Evolutionary conservation across 192 early-diverging fungal species (phyloP).

Genomic region (Phycomyces blakesleeanus): DNA sequence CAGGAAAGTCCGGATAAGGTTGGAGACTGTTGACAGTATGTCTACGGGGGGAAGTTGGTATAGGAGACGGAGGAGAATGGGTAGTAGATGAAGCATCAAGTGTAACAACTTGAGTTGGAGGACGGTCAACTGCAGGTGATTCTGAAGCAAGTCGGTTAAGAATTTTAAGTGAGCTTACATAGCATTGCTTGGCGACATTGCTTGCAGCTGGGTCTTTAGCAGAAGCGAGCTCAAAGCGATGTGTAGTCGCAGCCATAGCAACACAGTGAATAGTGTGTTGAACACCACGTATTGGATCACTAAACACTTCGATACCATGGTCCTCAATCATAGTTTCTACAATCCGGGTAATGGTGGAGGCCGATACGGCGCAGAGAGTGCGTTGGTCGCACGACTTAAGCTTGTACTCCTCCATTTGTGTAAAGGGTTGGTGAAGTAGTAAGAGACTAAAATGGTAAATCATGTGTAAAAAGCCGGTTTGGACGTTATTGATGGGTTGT

Average conservation of each 20-base stretch:
- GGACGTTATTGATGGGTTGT: no score
- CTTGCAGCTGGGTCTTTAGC: no score
- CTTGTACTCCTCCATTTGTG: background rate
- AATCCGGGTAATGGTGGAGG: slow-evolving; percentile 11
- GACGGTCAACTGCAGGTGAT: no score
- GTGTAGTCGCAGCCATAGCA: no score
- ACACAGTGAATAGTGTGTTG: no score
- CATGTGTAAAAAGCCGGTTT: slow-evolving; percentile 9
- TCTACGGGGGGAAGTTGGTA: slow-evolving; percentile 10
- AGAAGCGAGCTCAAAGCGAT: no score
- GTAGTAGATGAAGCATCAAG: background rate
- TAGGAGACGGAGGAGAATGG: slow-evolving; percentile 7
- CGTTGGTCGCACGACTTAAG: slow-evolving; percentile 2
- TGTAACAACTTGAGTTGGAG: background rate
- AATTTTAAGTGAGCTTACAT: no score
- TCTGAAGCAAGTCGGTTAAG: no score
- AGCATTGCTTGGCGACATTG: no score
- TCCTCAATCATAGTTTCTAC: slow-evolving; percentile 4
- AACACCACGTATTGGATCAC: no score
- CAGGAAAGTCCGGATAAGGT: no score
- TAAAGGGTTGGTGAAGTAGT: slow-evolving; percentile 7
- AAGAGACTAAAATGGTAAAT: slow-evolving; percentile 16
- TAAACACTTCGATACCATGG: background rate
- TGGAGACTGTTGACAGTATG: background rate
- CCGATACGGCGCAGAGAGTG: background rate